Conservation (phyloP, 2,329 filamentous ascomycete genomes). For the Monosporascus sp. region DNA sequence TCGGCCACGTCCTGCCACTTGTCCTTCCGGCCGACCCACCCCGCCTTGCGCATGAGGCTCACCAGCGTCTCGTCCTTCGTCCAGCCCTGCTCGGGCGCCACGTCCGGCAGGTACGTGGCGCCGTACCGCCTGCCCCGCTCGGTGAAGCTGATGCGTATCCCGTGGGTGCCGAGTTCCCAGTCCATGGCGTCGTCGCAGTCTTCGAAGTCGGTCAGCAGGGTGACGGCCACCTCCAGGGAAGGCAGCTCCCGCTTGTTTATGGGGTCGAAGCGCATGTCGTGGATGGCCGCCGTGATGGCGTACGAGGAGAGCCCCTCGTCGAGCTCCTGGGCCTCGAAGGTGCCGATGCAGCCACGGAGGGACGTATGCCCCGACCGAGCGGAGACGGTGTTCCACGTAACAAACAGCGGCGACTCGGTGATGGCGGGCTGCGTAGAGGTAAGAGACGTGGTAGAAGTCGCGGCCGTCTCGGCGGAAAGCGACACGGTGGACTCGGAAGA, state of each 20-base stretch:
- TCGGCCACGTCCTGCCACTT: conserved; percentile 73
- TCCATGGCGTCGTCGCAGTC: conserved; percentile 67
- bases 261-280: conserved; percentile 58
- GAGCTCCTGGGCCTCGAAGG: conserved; percentile 75
- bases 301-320: conserved; percentile 70
- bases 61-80: conserved; percentile 85
- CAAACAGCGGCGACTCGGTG: conserved; percentile 71
- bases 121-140: conserved; percentile 69
- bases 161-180: conserved; percentile 84
- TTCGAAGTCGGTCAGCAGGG: conserved; percentile 82
- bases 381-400: conserved; percentile 84
- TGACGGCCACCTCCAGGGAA: conserved; percentile 61
- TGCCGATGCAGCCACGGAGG: conserved; percentile 92
- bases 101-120: conserved; percentile 87
- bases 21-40: conserved; percentile 77
- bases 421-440: conserved; percentile 24
- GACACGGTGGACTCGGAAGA: conserved; percentile 30
- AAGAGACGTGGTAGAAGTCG: conserved; percentile 39
- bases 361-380: conserved; percentile 51
- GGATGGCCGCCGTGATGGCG: conserved; percentile 69
- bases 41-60: conserved; percentile 90
- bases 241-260: conserved; percentile 51
- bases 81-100: conserved; percentile 91
- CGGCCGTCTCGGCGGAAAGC: conserved; percentile 35
- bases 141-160: conserved; percentile 80